Base-by-base conservation (phyloP, 768 basidiomycete species). In the Russula dissimulans region DNA sequence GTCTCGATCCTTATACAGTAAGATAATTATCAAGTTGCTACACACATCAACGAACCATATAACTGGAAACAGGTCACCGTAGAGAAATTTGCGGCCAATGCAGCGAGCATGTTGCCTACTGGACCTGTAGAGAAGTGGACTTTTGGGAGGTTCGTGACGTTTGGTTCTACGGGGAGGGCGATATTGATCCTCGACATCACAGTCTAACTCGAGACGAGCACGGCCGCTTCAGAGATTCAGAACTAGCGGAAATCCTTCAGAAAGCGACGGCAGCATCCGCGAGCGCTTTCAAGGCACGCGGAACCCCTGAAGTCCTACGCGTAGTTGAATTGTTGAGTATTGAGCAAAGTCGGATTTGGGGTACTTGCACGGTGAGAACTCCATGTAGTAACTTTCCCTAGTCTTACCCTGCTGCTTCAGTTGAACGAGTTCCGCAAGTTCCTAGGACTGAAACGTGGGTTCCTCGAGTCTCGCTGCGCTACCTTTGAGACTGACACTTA, bases 311-410 rank as follows among this genome's bases (percentile, higher is more conserved):
- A 54, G 80, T 77, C 29, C 74, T 90, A 67, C 81, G 81, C 34
- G 74, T 85, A 34, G 77, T 91, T 15, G 89, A 91, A 68, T 74
- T 89, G 5, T 72, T 90, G 69, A 80, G 80, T 1, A 89, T 91
- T 15, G 74, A 82, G 63, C 84, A 86, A 68, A 78, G 80, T 34
- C 75, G 89, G 61, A 73, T 67, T 18, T 90, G 87, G 87, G 85
- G 84, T 18, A 75, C 76, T n/a, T 90, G 87, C 69, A 86, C 85
- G 15, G 87, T 82, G 66, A 64, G 82, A 69, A 12, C 39, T 29
- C 3, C 5, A 26, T 46, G 29, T 32, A 17, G 18, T n/a, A 14
- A 39, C 29, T 36, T 55, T 55, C 31, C 34, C 8, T 17, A 29
- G 17, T 22, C 17, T 44, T 46, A 36, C 47, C 48, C 59, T 50